Evolutionary conservation across 257 asterid species (phyloP).

Genomic region (Solanum ossicruentum): DNA sequence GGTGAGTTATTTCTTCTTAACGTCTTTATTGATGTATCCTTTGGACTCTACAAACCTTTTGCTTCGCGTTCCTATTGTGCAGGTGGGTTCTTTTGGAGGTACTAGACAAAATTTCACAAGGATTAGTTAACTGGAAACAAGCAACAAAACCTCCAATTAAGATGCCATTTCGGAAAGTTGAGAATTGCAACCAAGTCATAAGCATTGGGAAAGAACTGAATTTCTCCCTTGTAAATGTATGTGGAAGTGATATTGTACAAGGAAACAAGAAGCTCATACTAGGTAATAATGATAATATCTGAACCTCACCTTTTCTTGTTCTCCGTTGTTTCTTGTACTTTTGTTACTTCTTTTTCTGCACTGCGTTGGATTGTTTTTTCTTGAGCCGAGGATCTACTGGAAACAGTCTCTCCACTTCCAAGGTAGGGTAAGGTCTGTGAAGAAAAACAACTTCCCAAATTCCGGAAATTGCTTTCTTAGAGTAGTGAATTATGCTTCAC

Average conservation of each 20-base stretch:
- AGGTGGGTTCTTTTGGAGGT: conserved; percentile 78
- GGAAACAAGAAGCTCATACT: conserved; percentile 90
- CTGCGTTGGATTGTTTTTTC: neutral
- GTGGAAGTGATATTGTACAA: conserved; percentile 82
- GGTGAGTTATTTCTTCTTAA: conserved; percentile 33
- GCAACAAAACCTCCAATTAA: conserved; percentile 80
- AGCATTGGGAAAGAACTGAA: conserved; percentile 69
- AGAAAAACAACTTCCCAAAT: too few relatives aligned
- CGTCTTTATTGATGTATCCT: neutral
- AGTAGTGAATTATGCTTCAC: too few relatives aligned
- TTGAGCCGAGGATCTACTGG: neutral
- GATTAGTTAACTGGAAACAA: conserved; percentile 69
- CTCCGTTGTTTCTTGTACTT: neutral
- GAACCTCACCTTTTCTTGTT: neutral
- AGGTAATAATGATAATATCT: conserved; percentile 28
- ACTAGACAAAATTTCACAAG: conserved; percentile 54
- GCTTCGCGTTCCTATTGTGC: conserved; percentile 7
- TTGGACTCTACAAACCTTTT: neutral
- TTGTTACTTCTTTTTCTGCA: neutral
- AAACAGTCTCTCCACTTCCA: too few relatives aligned
- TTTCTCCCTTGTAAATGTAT: conserved; percentile 84
- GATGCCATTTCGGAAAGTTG: conserved; percentile 83
- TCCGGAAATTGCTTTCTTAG: too few relatives aligned
- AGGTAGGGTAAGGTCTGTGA: neutral
- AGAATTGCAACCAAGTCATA: conserved; percentile 83